Evolutionary conservation across 257 asterid species (phyloP).

Genomic region (Handroanthus guayacan): DNA sequence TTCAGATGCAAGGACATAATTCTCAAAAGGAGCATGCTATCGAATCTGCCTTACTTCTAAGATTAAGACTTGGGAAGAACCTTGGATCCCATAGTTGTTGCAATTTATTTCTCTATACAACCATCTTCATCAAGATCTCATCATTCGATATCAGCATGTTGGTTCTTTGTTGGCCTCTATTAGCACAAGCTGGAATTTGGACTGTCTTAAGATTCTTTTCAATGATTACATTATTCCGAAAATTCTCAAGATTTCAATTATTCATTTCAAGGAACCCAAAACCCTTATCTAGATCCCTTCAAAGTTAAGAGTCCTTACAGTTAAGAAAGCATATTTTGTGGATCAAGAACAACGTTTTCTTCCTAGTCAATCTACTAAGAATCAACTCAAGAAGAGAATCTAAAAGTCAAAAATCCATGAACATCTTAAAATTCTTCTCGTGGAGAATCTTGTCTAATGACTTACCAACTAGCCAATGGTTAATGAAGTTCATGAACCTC

Average conservation of each 20-base stretch:
- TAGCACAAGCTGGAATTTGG: no score
- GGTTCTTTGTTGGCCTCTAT: no score
- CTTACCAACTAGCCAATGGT: no score
- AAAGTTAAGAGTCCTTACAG: background rate
- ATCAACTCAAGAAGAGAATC: no score
- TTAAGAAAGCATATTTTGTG: background rate
- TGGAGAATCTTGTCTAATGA: background rate
- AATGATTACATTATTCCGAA: background rate
- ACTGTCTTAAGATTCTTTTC: background rate
- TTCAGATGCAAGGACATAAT: no score
- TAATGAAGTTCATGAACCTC: no score
- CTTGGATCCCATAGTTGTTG: background rate
- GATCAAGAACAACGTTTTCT: no score
- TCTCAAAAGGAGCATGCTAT: background rate
- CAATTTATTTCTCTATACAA: no score
- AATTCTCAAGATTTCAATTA: background rate
- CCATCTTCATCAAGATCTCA: background rate
- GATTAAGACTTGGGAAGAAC: background rate
- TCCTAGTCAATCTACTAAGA: no score
- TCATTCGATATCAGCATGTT: rapidly evolving
- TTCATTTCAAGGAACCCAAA: background rate
- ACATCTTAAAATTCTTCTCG: no score
- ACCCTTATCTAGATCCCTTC: background rate
- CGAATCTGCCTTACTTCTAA: background rate
- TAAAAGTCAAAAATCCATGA: no score